phyloP scores from a whole-genome alignment of 2,329 filamentous ascomycete genomes.

The Nemania sp. region DNA sequence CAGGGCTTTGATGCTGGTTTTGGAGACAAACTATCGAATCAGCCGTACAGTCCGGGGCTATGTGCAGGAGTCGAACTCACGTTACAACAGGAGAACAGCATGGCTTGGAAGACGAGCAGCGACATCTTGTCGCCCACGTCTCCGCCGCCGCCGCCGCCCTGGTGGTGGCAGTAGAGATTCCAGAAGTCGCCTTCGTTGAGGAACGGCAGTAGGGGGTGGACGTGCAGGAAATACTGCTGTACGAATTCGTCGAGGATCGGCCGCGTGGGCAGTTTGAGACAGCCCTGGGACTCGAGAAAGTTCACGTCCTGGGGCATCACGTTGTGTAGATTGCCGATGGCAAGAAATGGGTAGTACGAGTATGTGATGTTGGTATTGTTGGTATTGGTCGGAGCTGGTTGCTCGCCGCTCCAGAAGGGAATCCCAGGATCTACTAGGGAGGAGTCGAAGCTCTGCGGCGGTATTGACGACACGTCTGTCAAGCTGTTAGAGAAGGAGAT shows the following conservation, averaged over 20 bases:
- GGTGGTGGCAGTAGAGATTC: conserved; percentile 47
- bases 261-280: conserved; percentile 49
- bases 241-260: conserved; percentile 52
- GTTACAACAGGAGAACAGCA: conserved; percentile 52
- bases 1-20: conserved; percentile 45
- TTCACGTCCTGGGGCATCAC: conserved; percentile 52
- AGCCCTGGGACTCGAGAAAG: conserved; percentile 52
- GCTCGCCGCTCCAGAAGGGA: conserved; percentile 38
- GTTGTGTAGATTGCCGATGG: conserved; percentile 45
- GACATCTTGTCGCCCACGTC: conserved; percentile 42
- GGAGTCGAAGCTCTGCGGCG: conserved; percentile 30
- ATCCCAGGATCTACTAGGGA: conserved; percentile 30
- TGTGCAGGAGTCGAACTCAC: conserved; percentile 31
- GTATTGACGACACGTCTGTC: conserved; percentile 21
- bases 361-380: conserved; percentile 47
- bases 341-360: conserved; percentile 50
- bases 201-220: conserved; percentile 51
- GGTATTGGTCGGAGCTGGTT: conserved; percentile 36
- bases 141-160: conserved; percentile 23
- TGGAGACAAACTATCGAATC: conserved; percentile 45
- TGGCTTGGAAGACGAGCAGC: conserved; percentile 51
- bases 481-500: background rate
- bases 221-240: conserved; percentile 52
- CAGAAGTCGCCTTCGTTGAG: conserved; percentile 54
- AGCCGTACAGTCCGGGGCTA: background rate